Percentiles rank a stretch among this genome's conserved stretches.
Evolutionary conservation across 441 rosid species (phyloP).

Genomic region (Breynia disticha): DNA sequence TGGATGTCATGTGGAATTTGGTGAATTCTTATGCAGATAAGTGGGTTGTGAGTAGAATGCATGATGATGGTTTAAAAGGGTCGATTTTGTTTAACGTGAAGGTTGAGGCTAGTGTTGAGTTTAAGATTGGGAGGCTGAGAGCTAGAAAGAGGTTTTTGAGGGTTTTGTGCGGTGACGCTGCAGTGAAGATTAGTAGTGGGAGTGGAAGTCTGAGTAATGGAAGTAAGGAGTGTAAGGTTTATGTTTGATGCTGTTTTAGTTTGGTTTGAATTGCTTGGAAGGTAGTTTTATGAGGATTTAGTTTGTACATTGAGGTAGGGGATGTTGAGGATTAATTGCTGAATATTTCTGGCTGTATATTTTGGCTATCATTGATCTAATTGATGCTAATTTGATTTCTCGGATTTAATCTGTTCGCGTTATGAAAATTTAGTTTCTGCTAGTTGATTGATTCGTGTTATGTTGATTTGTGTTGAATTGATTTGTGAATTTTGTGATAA

Average conservation of each 20-base stretch:
- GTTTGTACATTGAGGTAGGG: background rate
- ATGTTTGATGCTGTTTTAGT: conserved; percentile 17
- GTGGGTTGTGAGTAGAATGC: conserved; percentile 20
- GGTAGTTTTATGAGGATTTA: background rate
- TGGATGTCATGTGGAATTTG: conserved; percentile 34
- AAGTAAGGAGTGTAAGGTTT: conserved; percentile 31
- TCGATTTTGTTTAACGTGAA: conserved; percentile 39
- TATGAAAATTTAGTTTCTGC: too few relatives aligned
- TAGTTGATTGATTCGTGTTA: too few relatives aligned
- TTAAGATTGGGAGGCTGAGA: conserved; percentile 39
- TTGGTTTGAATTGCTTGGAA: background rate
- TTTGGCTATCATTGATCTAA: too few relatives aligned
- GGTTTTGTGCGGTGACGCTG: conserved; percentile 35
- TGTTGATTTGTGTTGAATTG: too few relatives aligned
- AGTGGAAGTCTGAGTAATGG: conserved; percentile 50
- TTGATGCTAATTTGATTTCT: too few relatives aligned
- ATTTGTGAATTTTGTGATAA: too few relatives aligned
- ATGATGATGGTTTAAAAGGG: conserved; percentile 29
- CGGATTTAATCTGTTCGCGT: too few relatives aligned
- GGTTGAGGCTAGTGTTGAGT: conserved; percentile 32
- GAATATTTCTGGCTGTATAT: too few relatives aligned
- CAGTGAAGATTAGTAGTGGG: conserved; percentile 25
- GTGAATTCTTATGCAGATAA: conserved; percentile 34
- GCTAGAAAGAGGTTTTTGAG: conserved; percentile 35
- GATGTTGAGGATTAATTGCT: too few relatives aligned